Percentiles rank a stretch among this genome's conserved stretches.
Evolutionary conservation across 176 grass and related monocot species (phyloP).

Genomic region (Melocanna baccifera): DNA sequence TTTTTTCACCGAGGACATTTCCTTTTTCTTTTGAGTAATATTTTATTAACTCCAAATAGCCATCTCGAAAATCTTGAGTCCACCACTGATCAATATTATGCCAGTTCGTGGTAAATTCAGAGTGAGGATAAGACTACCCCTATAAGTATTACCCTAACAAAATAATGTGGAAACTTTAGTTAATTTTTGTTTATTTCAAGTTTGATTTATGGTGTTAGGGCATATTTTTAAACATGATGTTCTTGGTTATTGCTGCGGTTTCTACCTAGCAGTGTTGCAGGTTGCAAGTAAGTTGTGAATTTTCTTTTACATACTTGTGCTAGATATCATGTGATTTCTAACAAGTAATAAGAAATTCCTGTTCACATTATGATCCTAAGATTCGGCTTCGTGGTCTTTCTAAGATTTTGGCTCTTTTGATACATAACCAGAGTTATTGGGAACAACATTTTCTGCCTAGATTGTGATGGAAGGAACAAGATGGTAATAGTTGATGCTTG

Average conservation of each 20-base stretch:
- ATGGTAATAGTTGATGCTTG: constrained; percentile 67
- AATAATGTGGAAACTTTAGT: background rate
- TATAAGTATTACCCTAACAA: background rate
- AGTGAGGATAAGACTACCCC: background rate
- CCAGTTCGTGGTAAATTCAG: background rate
- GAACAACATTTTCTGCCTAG: constrained; percentile 61
- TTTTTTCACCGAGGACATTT: too few species aligned
- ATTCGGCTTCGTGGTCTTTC: background rate
- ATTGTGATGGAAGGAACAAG: constrained; percentile 74
- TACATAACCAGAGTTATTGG: constrained; percentile 65
- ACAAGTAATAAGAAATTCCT: background rate
- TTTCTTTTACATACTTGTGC: background rate
- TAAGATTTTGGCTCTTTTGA: background rate
- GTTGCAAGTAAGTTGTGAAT: background rate
- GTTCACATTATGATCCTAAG: background rate
- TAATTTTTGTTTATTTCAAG: background rate
- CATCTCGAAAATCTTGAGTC: too few species aligned
- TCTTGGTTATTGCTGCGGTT: background rate
- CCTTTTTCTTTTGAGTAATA: too few species aligned
- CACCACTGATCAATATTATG: background rate
- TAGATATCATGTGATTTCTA: background rate
- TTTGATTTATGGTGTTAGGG: background rate
- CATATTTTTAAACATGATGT: background rate
- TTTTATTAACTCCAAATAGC: too few species aligned
- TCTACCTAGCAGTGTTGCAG: background rate